A percentile compares a stretch with the other conserved stretches of the same genome.
phyloP scores from a whole-genome alignment of 2,329 filamentous ascomycete genomes.

The Byssochlamys sp. region DNA sequence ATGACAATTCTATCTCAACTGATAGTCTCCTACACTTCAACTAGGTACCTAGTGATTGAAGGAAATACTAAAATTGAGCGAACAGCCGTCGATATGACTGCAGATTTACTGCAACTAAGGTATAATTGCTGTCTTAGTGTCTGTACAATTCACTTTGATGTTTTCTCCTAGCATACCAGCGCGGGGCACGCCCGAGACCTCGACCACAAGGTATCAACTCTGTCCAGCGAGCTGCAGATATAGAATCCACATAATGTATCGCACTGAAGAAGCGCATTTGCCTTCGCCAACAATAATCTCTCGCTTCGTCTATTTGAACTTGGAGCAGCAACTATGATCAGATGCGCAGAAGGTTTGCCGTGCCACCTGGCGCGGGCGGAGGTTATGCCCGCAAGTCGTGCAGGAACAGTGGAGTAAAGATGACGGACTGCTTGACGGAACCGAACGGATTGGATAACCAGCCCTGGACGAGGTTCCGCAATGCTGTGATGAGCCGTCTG shows the following conservation, averaged over 20 bases:
- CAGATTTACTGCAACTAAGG: background rate
- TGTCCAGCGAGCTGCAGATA: background rate
- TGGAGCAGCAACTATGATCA: background rate
- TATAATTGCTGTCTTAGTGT: background rate
- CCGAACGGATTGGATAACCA: background rate
- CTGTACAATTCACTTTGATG: background rate
- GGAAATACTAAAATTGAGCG: background rate
- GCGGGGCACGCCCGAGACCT: background rate
- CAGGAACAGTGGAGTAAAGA: conserved; percentile 3
- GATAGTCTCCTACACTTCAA: too few relatives aligned
- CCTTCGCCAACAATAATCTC: background rate
- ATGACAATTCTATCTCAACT: too few relatives aligned
- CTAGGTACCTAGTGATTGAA: too few relatives aligned
- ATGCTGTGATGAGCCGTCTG: background rate
- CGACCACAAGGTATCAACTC: background rate
- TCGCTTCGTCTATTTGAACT: background rate
- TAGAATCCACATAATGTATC: background rate
- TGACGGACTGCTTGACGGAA: conserved; percentile 1
- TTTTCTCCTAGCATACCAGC: background rate
- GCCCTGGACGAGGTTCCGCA: background rate
- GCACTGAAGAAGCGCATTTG: background rate
- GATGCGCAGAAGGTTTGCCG: background rate
- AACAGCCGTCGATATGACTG: background rate
- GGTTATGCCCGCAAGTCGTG: background rate
- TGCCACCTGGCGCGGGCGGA: background rate